These are phyloP conservation scores for Hordeum marinum DNA, from an alignment of 176 grass and related monocot genomes.

Conservation along the genomic window DNA sequence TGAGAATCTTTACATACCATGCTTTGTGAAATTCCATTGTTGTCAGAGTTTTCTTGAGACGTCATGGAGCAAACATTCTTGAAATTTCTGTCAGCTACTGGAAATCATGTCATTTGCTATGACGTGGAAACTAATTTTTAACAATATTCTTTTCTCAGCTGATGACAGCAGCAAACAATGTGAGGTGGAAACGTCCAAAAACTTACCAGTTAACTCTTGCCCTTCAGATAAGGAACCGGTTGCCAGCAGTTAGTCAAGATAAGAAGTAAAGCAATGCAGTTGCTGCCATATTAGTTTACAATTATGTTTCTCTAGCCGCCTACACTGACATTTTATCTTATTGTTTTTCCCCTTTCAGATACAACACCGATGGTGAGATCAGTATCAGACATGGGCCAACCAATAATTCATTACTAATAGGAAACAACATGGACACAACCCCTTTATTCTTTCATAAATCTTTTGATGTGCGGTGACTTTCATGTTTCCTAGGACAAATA, in stretches of 20 bases:
- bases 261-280: not conserved
- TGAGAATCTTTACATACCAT: not conserved
- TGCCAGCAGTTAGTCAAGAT: constrained; percentile 6
- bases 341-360: not conserved
- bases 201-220: not conserved
- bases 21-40: not conserved
- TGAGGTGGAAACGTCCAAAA: constrained; percentile 5
- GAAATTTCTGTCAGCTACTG: not conserved
- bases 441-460: not conserved
- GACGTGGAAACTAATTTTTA: not conserved
- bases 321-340: not conserved
- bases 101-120: not conserved
- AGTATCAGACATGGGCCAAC: not conserved
- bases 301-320: not conserved
- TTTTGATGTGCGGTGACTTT: not conserved
- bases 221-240: not conserved
- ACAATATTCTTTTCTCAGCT: constrained; percentile 4
- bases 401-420: not conserved
- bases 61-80: not conserved
- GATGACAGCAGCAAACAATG: not conserved
- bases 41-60: not conserved
- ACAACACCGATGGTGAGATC: not conserved
- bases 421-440: not conserved
- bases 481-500: not conserved
- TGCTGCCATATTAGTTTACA: not conserved